Conservation (phyloP, 2,329 filamentous ascomycete genomes). For the Stachybotrys chlorohalonatus region DNA sequence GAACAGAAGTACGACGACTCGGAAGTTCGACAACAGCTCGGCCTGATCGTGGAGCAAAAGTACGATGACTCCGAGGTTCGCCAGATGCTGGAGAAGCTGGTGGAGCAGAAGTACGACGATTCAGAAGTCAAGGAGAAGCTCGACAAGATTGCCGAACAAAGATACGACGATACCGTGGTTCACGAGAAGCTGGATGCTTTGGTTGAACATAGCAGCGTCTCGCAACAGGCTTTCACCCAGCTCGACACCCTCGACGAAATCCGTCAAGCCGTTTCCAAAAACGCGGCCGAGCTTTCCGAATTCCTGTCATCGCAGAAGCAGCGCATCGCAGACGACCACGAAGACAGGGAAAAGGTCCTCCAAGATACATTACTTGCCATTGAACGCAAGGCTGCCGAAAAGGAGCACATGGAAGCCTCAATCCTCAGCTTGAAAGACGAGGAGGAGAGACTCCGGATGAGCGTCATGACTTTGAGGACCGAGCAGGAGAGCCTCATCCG, state of each 20-base stretch:
- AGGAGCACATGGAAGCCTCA: conserved; percentile 50
- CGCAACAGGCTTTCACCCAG: conserved; percentile 62
- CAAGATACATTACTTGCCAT: conserved; percentile 74
- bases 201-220: conserved; percentile 54
- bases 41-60: conserved; percentile 30
- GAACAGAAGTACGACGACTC: conserved; percentile 17
- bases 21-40: conserved; percentile 16
- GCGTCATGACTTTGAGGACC: conserved; percentile 47
- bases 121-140: conserved; percentile 14
- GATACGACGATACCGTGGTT: conserved; percentile 44
- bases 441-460: conserved; percentile 42
- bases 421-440: conserved; percentile 42
- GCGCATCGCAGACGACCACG: conserved; percentile 66
- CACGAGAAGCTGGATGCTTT: conserved; percentile 34
- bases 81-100: conserved; percentile 42
- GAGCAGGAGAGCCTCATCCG: conserved; percentile 69
- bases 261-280: conserved; percentile 76
- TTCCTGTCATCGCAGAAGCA: conserved; percentile 73
- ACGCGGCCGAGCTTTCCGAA: conserved; percentile 72
- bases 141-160: conserved; percentile 27
- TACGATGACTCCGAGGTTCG: conserved; percentile 41
- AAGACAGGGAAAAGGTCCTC: conserved; percentile 68
- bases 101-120: conserved; percentile 13
- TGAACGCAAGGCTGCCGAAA: conserved; percentile 62
- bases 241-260: conserved; percentile 82